These are phyloP conservation scores for Calonectria honghensis DNA, from an alignment of 2,329 filamentous ascomycete species.

Conservation along the genomic window DNA sequence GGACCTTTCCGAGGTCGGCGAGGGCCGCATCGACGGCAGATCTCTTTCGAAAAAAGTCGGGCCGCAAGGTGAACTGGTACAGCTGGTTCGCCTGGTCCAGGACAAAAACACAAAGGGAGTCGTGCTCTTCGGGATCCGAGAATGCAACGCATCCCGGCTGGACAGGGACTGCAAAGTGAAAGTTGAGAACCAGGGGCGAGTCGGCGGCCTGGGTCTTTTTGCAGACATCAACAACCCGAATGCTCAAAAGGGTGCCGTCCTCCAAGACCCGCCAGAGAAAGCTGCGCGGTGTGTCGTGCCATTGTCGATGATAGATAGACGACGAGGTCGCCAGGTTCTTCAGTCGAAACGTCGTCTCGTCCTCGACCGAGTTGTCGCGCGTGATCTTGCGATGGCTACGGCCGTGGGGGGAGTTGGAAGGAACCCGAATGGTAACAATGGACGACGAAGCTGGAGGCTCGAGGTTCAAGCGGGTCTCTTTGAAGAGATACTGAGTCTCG, in stretches of 20 bases:
- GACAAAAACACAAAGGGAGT: constrained; percentile 86
- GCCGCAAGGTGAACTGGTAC: constrained; percentile 88
- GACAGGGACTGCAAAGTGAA: constrained; percentile 85
- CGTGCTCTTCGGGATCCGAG: constrained; percentile 85
- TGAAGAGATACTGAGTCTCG: constrained; percentile 82
- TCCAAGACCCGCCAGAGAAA: constrained; percentile 95
- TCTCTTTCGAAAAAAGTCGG: constrained; percentile 85
- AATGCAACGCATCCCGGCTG: constrained; percentile 87
- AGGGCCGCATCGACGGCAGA: constrained; percentile 82
- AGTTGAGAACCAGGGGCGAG: constrained; percentile 83
- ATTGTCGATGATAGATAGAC: constrained; percentile 88
- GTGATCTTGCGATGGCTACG: constrained; percentile 63
- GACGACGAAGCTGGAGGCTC: constrained; percentile 82
- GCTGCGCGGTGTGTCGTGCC: constrained; percentile 84
- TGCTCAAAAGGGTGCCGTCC: constrained; percentile 85
- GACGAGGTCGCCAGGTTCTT: constrained; percentile 85
- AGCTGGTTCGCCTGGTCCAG: constrained; percentile 87
- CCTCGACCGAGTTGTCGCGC: constrained; percentile 69
- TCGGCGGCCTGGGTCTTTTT: constrained; percentile 80
- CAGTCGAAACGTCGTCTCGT: constrained; percentile 83
- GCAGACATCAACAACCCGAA: constrained; percentile 88
- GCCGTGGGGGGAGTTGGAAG: constrained; percentile 70
- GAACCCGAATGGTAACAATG: constrained; percentile 82
- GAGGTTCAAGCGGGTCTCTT: constrained; percentile 90
- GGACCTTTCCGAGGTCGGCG: constrained; percentile 85